Percentiles rank a stretch among this genome's conserved stretches.
phyloP scores from a whole-genome alignment of 495 filamentous ascomycete species.

The Podospora tetraspora region DNA sequence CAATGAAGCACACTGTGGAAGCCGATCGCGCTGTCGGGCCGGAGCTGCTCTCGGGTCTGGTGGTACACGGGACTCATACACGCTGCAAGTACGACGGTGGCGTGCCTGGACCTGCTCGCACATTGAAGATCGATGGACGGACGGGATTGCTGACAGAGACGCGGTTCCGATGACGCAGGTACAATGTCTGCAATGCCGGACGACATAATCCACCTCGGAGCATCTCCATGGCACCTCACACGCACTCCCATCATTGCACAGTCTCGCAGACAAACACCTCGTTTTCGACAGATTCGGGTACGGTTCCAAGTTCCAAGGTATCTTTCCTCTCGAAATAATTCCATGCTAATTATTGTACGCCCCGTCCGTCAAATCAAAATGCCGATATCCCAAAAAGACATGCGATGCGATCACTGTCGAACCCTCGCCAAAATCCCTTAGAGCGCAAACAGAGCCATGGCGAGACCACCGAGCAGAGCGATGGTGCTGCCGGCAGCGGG shows the following conservation, averaged over 20 bases:
- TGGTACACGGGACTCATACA: neutral
- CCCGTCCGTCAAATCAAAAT: neutral
- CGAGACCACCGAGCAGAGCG: conserved; percentile 37
- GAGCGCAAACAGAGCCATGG: conserved; percentile 38
- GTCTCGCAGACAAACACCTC: neutral
- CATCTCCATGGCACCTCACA: neutral
- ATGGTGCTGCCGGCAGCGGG: conserved; percentile 32
- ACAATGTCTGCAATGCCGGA: neutral
- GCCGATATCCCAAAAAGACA: conserved; percentile 3
- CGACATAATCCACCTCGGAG: neutral
- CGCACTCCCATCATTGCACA: neutral
- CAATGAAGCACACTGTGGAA: neutral
- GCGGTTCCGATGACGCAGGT: neutral
- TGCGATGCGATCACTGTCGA: neutral
- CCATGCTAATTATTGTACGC: neutral
- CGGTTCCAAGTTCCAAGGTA: neutral
- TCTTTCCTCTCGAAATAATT: neutral
- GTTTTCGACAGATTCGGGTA: neutral
- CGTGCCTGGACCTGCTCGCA: neutral
- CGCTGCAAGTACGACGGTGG: neutral
- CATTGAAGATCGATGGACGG: neutral
- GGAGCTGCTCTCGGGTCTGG: neutral
- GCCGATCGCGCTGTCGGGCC: neutral
- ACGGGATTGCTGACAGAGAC: neutral
- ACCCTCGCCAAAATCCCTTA: conserved; percentile 23